A percentile compares a stretch with the other conserved stretches of the same genome.
phyloP scores from a whole-genome alignment of 352 stramenopile species.

The Globisporangium carolinianum region DNA sequence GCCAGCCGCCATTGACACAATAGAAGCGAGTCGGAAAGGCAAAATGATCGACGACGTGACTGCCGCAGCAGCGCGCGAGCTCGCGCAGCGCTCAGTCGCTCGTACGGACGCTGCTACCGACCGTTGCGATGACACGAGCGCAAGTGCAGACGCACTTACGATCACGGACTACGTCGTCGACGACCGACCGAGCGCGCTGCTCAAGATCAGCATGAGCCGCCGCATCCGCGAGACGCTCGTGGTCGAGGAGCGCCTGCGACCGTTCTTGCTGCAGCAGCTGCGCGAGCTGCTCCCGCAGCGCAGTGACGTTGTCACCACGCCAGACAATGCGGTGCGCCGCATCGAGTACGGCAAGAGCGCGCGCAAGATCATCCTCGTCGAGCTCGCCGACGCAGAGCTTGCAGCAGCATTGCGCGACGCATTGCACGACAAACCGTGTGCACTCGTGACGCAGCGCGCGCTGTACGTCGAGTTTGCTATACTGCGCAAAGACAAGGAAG shows the following conservation, averaged over 20 bases:
- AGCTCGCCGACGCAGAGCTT: slow-evolving; percentile 14
- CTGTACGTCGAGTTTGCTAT: slow-evolving; percentile 78
- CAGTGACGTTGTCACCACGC: neutral
- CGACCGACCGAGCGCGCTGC: slow-evolving; percentile 37
- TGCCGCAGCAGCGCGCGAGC: neutral
- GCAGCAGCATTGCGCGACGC: slow-evolving; percentile 24
- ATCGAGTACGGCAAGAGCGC: slow-evolving; percentile 57
- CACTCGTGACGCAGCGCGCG: slow-evolving; percentile 37
- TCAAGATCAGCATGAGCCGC: slow-evolving; percentile 71
- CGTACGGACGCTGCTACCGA: neutral
- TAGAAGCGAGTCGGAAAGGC: too few relatives aligned
- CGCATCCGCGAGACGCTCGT: slow-evolving; percentile 52
- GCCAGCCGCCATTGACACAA: too few relatives aligned
- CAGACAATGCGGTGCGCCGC: slow-evolving; percentile 19
- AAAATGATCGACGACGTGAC: too few relatives aligned
- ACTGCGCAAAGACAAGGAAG: slow-evolving; percentile 58
- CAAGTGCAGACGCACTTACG: neutral
- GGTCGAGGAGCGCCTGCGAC: slow-evolving; percentile 34
- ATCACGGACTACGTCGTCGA: slow-evolving; percentile 48
- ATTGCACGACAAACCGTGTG: slow-evolving; percentile 57
- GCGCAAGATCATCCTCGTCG: slow-evolving; percentile 40
- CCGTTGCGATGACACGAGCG: neutral
- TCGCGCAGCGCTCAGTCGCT: slow-evolving; percentile 2
- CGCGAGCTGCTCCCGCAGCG: slow-evolving; percentile 3
- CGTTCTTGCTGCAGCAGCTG: slow-evolving; percentile 25